These are phyloP conservation scores for Lachancea fermentati DNA, from an alignment of 805 yeast species.

Conservation along the genomic window DNA sequence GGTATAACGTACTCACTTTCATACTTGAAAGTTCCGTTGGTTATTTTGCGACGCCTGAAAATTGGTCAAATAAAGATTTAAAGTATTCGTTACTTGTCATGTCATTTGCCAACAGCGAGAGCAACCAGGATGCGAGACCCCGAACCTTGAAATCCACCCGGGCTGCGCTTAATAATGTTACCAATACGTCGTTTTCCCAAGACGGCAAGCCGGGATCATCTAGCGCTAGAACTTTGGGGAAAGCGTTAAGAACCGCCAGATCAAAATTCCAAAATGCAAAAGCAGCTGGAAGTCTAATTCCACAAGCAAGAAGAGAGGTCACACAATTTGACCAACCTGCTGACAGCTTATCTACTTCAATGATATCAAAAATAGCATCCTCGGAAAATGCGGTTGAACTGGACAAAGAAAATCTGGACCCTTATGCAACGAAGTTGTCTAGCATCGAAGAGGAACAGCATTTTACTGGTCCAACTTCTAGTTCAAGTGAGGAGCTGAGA, in stretches of 20 bases:
- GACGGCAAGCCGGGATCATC: slow-evolving; percentile 15
- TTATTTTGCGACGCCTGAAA: background rate
- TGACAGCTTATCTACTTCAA: background rate
- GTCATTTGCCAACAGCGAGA: slow-evolving; percentile 13
- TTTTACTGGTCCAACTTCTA: slow-evolving; percentile 3
- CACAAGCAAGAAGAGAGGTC: slow-evolving; percentile 5
- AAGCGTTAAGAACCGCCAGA: slow-evolving; percentile 12
- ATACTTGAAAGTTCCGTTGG: background rate
- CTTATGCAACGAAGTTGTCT: slow-evolving; percentile 6
- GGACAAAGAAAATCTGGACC: slow-evolving; percentile 9
- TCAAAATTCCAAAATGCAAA: slow-evolving; percentile 11
- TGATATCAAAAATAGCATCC: background rate
- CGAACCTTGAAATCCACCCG: slow-evolving; percentile 15
- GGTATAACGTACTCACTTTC: background rate
- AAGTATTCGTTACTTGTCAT: slow-evolving; percentile 2
- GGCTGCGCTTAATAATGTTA: slow-evolving; percentile 33
- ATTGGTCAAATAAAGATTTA: background rate
- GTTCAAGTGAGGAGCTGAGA: slow-evolving; percentile 7
- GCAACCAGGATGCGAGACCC: slow-evolving; percentile 21
- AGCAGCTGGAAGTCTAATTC: slow-evolving; percentile 8
- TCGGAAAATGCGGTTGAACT: slow-evolving; percentile 1
- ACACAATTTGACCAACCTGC: background rate
- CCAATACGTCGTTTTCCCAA: slow-evolving; percentile 27
- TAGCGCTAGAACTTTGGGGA: slow-evolving; percentile 11
- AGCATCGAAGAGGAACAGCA: slow-evolving; percentile 11